phyloP scores from a whole-genome alignment of 2,329 filamentous ascomycete genomes.

The Hypocrella siamensis region DNA sequence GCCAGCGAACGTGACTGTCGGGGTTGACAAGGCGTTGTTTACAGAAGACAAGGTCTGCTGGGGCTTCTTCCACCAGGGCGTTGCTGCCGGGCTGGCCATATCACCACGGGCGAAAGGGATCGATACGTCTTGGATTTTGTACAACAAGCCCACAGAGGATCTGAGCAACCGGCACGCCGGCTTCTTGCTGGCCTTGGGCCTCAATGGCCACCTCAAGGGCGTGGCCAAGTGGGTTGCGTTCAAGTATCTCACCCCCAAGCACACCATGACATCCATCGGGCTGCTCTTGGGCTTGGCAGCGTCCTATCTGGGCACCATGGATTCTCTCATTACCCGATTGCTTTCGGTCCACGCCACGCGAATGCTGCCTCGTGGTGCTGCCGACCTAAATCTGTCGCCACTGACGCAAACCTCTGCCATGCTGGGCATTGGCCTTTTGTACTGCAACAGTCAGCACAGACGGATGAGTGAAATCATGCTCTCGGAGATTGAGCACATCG shows the following conservation, averaged over 20 bases:
- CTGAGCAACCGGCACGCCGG: slow-evolving; percentile 93
- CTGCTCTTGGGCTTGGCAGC: slow-evolving; percentile 83
- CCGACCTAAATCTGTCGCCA: slow-evolving; percentile 84
- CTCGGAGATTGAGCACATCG: slow-evolving; percentile 84
- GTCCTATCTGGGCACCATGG: slow-evolving; percentile 94
- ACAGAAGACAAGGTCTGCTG: slow-evolving; percentile 95
- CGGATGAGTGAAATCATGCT: slow-evolving; percentile 99
- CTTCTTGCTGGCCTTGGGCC: slow-evolving; percentile 74
- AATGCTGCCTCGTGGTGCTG: slow-evolving; percentile 82
- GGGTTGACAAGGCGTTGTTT: slow-evolving; percentile 75
- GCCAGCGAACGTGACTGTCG: slow-evolving; percentile 79
- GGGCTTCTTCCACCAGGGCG: slow-evolving; percentile 96
- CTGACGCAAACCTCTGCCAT: slow-evolving; percentile 91
- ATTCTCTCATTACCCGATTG: slow-evolving; percentile 81
- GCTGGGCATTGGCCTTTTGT: slow-evolving; percentile 90
- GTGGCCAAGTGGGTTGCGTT: slow-evolving; percentile 98
- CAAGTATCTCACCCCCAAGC: slow-evolving; percentile 97
- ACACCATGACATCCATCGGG: slow-evolving; percentile 97
- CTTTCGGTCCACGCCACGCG: slow-evolving; percentile 91
- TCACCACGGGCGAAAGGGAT: slow-evolving; percentile 83
- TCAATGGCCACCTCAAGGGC: slow-evolving; percentile 88
- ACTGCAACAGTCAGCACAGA: slow-evolving; percentile 88
- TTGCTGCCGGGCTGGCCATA: slow-evolving; percentile 82
- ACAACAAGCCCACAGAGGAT: slow-evolving; percentile 80
- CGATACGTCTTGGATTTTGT: slow-evolving; percentile 96